A percentile compares a stretch with the other conserved stretches of the same genome.
phyloP scores from a whole-genome alignment of 2,329 filamentous ascomycete species.

The Lasiodiplodia theobromae region DNA sequence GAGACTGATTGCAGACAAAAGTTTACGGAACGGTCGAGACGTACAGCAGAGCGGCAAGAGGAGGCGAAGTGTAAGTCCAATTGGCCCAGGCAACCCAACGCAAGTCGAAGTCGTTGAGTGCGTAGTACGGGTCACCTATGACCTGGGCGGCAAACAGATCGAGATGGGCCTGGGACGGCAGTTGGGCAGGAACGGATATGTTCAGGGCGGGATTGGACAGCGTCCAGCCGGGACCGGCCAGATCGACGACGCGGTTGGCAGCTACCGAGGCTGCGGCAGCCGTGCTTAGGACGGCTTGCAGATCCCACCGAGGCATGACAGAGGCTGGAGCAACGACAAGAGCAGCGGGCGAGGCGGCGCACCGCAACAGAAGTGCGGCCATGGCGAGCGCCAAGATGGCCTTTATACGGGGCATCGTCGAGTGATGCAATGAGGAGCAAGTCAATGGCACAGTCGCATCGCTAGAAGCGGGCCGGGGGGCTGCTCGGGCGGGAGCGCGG shows the following conservation, averaged over 20 bases:
- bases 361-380: background rate
- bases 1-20: background rate
- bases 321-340: constrained; percentile 1
- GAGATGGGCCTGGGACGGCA: constrained; percentile 67
- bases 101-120: constrained; percentile 66
- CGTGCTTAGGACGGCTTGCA: constrained; percentile 12
- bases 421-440: constrained; percentile 7
- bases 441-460: constrained; percentile 19
- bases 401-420: constrained; percentile 2
- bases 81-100: constrained; percentile 66
- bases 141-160: constrained; percentile 62
- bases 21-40: background rate
- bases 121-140: constrained; percentile 63
- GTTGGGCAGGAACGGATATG: constrained; percentile 60
- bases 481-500: constrained; percentile 2
- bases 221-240: constrained; percentile 49
- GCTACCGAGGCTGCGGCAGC: background rate
- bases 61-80: constrained; percentile 66
- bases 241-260: constrained; percentile 34
- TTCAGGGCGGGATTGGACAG: constrained; percentile 56
- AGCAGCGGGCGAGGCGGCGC: background rate
- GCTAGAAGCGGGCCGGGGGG: background rate
- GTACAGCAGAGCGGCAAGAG: constrained; percentile 40
- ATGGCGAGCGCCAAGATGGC: background rate
- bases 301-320: constrained; percentile 18